A percentile compares a stretch with the other conserved stretches of the same genome.
Conservation (phyloP, 495 filamentous ascomycete genomes). For the Trichodelitschia bisporula region DNA sequence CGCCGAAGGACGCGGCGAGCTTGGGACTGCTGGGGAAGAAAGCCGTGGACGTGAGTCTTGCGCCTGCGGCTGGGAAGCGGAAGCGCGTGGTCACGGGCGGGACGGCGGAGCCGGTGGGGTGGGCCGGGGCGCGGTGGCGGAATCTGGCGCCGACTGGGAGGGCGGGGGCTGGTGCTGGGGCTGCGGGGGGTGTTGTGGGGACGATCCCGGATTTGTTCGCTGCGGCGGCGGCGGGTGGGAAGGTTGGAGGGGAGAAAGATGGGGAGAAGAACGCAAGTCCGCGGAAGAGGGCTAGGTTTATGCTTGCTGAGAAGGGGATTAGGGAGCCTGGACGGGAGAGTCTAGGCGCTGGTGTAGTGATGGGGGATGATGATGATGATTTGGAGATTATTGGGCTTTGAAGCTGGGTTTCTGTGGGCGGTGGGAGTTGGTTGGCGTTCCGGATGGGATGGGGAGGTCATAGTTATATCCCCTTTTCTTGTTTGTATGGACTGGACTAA, state of each 20-base stretch:
- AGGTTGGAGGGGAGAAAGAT: slow-evolving; percentile 6
- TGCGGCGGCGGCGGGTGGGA: too few relatives aligned
- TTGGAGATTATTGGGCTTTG: slow-evolving; percentile 15
- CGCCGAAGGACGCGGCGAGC: slow-evolving; percentile 18
- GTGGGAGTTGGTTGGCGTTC: neutral
- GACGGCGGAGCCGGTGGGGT: slow-evolving; percentile 14
- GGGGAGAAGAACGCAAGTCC: slow-evolving; percentile 1
- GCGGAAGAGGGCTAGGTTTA: slow-evolving; percentile 18
- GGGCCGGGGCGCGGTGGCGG: slow-evolving; percentile 15
- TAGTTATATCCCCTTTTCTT: neutral
- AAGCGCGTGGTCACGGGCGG: slow-evolving; percentile 8
- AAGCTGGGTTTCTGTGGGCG: neutral
- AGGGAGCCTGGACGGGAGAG: slow-evolving; percentile 18
- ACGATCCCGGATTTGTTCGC: too few relatives aligned
- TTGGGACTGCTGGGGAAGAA: slow-evolving; percentile 32
- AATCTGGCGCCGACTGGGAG: too few relatives aligned
- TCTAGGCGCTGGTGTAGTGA: slow-evolving; percentile 5
- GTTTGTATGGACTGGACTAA: neutral
- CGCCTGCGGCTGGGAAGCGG: slow-evolving; percentile 50
- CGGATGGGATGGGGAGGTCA: slow-evolving; percentile 1
- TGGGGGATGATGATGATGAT: slow-evolving; percentile 17
- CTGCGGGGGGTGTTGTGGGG: too few relatives aligned
- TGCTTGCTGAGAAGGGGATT: slow-evolving; percentile 17
- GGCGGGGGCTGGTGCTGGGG: too few relatives aligned
- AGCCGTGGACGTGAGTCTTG: slow-evolving; percentile 36